phyloP scores from a whole-genome alignment of 129 eudicot species.

The Ambrosia artemisiifolia region DNA sequence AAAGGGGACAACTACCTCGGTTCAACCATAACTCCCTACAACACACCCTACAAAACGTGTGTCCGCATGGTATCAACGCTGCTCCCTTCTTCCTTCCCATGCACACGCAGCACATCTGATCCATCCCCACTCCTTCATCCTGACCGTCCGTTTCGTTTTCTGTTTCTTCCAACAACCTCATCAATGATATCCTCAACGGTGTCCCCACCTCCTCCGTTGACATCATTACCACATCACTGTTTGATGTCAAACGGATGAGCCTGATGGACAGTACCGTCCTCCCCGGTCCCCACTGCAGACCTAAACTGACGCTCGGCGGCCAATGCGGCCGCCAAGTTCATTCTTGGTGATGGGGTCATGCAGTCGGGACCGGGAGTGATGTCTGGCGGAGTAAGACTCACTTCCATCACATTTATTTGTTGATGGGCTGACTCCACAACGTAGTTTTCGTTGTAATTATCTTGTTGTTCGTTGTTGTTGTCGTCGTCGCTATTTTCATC shows the following conservation, averaged over 20 bases:
- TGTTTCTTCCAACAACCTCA: conserved; percentile 52
- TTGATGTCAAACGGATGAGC: too few relatives aligned
- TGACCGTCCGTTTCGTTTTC: conserved; percentile 51
- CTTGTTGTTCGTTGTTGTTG: conserved; percentile 22
- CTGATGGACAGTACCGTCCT: too few relatives aligned
- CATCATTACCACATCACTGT: too few relatives aligned
- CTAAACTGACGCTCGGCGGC: conserved; percentile 71
- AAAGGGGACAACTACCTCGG: conserved; percentile 92
- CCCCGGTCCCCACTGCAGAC: background rate
- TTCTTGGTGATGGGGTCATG: conserved; percentile 28
- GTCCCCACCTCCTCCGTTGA: background rate
- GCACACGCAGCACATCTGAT: conserved; percentile 87
- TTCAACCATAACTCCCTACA: conserved; percentile 88
- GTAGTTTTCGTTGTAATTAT: conserved; percentile 15
- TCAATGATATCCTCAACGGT: conserved; percentile 67
- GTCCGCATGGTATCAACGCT: conserved; percentile 95
- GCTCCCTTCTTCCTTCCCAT: conserved; percentile 95
- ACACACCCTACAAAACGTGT: conserved; percentile 92
- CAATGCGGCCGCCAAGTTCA: conserved; percentile 80
- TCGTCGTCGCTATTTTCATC: conserved; percentile 29
- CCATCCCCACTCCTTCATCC: conserved; percentile 37
- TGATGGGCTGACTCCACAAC: background rate
- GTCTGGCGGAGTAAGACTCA: conserved; percentile 18
- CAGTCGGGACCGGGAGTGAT: conserved; percentile 27
- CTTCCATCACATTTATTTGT: background rate